phyloP scores from a whole-genome alignment of 768 basidiomycete genomes.

The Trametopsis cervina region DNA sequence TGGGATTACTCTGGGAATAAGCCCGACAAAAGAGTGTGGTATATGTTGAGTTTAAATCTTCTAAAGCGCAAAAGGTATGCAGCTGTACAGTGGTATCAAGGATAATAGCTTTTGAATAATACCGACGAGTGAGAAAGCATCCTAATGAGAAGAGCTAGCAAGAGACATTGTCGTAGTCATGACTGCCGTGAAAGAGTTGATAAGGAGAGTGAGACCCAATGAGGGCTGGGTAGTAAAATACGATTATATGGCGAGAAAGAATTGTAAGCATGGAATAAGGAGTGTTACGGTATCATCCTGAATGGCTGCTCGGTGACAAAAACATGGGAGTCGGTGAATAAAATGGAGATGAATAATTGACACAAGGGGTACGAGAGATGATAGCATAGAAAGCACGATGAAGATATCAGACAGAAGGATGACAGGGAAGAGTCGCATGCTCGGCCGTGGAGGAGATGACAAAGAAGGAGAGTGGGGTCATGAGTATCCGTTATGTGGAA shows the following conservation, averaged over 20 bases:
- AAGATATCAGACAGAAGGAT: conserved; percentile 10
- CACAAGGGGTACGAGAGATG: conserved; percentile 2
- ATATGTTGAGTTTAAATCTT: background rate
- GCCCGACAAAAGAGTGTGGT: conserved; percentile 4
- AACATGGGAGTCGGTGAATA: conserved; percentile 7
- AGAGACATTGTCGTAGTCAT: conserved; percentile 7
- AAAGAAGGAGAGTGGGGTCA: conserved; percentile 18
- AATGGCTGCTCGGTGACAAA: conserved; percentile 23
- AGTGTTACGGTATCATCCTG: conserved; percentile 27
- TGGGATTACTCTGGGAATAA: background rate
- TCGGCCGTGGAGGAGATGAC: conserved; percentile 12
- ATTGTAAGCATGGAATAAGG: conserved; percentile 19
- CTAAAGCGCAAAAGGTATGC: background rate
- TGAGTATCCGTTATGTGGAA: conserved; percentile 16
- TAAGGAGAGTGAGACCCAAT: conserved; percentile 8
- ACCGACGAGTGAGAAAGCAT: conserved; percentile 4
- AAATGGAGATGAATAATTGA: conserved; percentile 1
- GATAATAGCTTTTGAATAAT: background rate
- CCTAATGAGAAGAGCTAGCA: conserved; percentile 11
- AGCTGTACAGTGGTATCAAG: background rate
- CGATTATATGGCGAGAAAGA: conserved; percentile 5
- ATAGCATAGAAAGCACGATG: conserved; percentile 23
- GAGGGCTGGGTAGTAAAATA: conserved; percentile 1
- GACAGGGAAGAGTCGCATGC: conserved; percentile 13
- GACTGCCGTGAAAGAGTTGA: conserved; percentile 2